Evolutionary conservation across 176 grass and related monocot species (phyloP).

Genomic region (Avena atlantica): DNA sequence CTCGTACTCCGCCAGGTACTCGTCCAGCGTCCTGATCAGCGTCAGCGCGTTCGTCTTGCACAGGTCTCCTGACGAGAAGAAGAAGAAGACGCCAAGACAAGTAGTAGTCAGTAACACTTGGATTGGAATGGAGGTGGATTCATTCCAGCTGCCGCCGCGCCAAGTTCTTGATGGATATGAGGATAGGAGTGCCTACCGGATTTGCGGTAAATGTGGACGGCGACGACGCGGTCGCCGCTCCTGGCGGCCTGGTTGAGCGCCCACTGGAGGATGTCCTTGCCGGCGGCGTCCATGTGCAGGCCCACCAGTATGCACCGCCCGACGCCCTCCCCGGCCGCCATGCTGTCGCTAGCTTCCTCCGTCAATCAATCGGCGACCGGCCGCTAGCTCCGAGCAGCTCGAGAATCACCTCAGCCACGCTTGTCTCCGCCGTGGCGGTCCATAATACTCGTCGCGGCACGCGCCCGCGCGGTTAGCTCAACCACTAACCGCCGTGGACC

Average conservation of each 20-base stretch:
- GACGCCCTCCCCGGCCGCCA: constrained; percentile 51
- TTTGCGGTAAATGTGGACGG: constrained; percentile 92
- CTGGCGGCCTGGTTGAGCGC: constrained; percentile 60
- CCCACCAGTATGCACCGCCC: constrained; percentile 78
- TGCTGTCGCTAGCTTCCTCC: not conserved
- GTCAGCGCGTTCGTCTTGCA: constrained; percentile 74
- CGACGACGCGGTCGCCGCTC: constrained; percentile 78
- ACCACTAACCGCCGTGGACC: constrained; percentile 49
- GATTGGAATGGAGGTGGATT: not conserved
- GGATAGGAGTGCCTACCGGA: constrained; percentile 50
- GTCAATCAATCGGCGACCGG: not conserved
- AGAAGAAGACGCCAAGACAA: constrained; percentile 2
- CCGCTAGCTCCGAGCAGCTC: constrained; percentile 6
- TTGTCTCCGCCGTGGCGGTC: not conserved
- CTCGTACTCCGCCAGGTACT: constrained; percentile 79
- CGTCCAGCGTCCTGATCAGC: constrained; percentile 78
- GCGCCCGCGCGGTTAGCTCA: constrained; percentile 30
- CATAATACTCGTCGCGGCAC: not conserved
- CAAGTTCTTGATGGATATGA: not conserved
- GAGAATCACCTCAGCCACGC: not conserved
- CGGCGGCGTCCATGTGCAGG: constrained; percentile 82
- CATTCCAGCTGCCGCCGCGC: constrained; percentile 7
- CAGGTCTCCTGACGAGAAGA: constrained; percentile 47
- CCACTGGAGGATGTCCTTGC: constrained; percentile 80
- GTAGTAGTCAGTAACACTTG: not conserved